Percentiles rank a stretch among this genome's conserved stretches.
Evolutionary conservation across 2,329 filamentous ascomycete species (phyloP).

Genomic region (Pseudocercospora cruenta): DNA sequence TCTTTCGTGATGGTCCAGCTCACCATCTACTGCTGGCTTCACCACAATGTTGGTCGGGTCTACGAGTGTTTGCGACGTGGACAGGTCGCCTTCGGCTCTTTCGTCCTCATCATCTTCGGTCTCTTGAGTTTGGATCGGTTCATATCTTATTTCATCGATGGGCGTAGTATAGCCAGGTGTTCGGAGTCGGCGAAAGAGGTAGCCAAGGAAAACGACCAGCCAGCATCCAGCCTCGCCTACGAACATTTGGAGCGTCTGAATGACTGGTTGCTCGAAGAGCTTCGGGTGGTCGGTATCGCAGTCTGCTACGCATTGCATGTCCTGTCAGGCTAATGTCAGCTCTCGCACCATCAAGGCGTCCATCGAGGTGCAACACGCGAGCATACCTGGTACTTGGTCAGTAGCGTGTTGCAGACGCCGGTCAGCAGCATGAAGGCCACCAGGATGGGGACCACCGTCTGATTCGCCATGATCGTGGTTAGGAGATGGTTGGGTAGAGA

Average conservation of each 20-base stretch:
- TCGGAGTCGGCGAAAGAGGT: conserved; percentile 59
- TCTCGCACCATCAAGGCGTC: not conserved
- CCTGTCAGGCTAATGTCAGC: conserved; percentile 54
- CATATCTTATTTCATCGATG: conserved; percentile 33
- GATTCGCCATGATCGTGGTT: conserved; percentile 59
- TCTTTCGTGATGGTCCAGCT: conserved; percentile 51
- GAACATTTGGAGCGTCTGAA: conserved; percentile 98
- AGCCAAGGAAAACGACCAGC: conserved; percentile 77
- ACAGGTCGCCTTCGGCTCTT: conserved; percentile 49
- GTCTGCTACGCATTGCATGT: conserved; percentile 94
- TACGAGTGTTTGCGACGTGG: conserved; percentile 39
- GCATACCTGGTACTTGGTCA: conserved; percentile 91
- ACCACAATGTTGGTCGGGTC: conserved; percentile 47
- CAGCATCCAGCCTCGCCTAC: conserved; percentile 95
- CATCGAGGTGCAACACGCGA: not conserved
- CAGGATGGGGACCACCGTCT: conserved; percentile 74
- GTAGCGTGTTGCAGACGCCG: conserved; percentile 92
- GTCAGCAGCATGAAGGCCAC: conserved; percentile 97
- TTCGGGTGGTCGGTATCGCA: conserved; percentile 73
- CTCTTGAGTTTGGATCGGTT: conserved; percentile 33
- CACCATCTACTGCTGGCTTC: conserved; percentile 56
- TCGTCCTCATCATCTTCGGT: conserved; percentile 41
- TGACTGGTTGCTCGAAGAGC: conserved; percentile 90
- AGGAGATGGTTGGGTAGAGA: not conserved
- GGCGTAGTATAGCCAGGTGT: conserved; percentile 29